Evolutionary conservation across 805 yeast genomes (phyloP).

Genomic region (Yarrowia yakushimensis): DNA sequence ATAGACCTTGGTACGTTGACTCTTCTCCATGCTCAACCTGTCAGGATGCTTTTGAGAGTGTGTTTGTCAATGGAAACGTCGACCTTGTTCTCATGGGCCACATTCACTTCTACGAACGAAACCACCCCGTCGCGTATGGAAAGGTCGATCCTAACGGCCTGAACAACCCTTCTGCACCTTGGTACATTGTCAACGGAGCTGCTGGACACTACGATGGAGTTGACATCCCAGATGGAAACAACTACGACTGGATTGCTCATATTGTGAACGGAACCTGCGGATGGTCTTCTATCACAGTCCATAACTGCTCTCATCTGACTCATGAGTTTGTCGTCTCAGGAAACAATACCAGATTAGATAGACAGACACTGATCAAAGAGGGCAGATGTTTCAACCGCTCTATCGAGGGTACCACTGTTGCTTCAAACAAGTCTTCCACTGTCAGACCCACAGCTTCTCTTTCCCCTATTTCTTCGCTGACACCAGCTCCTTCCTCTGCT

Average conservation of each 20-base stretch:
- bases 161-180: slow-evolving; percentile 36
- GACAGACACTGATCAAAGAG: slow-evolving; percentile 35
- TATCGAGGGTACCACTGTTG: too few species aligned
- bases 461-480: neutral
- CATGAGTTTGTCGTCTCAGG: slow-evolving; percentile 35
- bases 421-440: too few species aligned
- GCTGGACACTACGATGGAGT: slow-evolving; percentile 38
- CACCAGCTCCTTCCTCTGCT: too few species aligned
- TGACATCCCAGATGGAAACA: slow-evolving; percentile 25
- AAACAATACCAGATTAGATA: slow-evolving; percentile 33
- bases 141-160: slow-evolving; percentile 35
- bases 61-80: slow-evolving; percentile 30
- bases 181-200: slow-evolving; percentile 37
- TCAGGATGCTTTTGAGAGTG: slow-evolving; percentile 32
- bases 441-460: neutral
- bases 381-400: too few species aligned
- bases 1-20: slow-evolving; percentile 39
- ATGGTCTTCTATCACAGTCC: slow-evolving; percentile 36
- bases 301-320: slow-evolving; percentile 36
- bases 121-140: slow-evolving; percentile 29
- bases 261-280: slow-evolving; percentile 29
- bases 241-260: slow-evolving; percentile 23
- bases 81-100: slow-evolving; percentile 34
- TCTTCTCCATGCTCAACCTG: slow-evolving; percentile 30
- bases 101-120: slow-evolving; percentile 33